These are phyloP conservation scores for Kuraishia ogatae DNA, from an alignment of 805 yeast genomes.

Conservation along the genomic window DNA sequence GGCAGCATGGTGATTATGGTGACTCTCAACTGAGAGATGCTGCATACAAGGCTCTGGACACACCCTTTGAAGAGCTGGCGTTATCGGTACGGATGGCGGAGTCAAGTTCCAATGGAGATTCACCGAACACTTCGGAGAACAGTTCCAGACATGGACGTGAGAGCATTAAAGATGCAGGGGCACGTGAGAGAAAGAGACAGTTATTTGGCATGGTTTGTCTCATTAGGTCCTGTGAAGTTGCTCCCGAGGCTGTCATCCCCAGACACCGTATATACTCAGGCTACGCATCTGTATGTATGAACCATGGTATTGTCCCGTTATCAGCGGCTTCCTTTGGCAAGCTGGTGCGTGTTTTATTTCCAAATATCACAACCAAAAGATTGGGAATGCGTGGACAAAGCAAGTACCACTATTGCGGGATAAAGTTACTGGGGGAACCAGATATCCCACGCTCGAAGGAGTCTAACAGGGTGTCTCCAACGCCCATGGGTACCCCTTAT, in stretches of 20 bases:
- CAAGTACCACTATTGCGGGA: slow-evolving; percentile 81
- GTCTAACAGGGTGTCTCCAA: slow-evolving; percentile 1
- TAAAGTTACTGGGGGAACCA: slow-evolving; percentile 34
- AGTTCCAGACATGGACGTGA: slow-evolving; percentile 8
- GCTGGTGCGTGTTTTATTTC: slow-evolving; percentile 55
- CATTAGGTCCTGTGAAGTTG: slow-evolving; percentile 48
- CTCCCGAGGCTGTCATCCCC: slow-evolving; percentile 47
- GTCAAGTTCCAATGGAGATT: slow-evolving; percentile 7
- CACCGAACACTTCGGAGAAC: slow-evolving; percentile 10
- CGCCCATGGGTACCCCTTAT: slow-evolving; percentile 1
- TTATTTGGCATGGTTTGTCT: slow-evolving; percentile 80
- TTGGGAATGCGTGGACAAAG: slow-evolving; percentile 78
- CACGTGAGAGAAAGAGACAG: slow-evolving; percentile 56
- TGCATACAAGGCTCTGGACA: slow-evolving; percentile 24
- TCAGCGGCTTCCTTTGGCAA: slow-evolving; percentile 78
- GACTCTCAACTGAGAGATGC: slow-evolving; percentile 28
- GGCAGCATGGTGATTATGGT: slow-evolving; percentile 20
- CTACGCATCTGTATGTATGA: slow-evolving; percentile 50
- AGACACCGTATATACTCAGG: slow-evolving; percentile 61
- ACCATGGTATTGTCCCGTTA: slow-evolving; percentile 44
- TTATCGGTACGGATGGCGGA: slow-evolving; percentile 24
- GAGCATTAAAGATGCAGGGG: slow-evolving; percentile 9
- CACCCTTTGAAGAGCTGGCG: slow-evolving; percentile 28
- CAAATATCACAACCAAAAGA: slow-evolving; percentile 64
- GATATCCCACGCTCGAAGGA: slow-evolving; percentile 15